phyloP scores from a whole-genome alignment of 78 protist species.

The Dictyostelium purpureum region DNA sequence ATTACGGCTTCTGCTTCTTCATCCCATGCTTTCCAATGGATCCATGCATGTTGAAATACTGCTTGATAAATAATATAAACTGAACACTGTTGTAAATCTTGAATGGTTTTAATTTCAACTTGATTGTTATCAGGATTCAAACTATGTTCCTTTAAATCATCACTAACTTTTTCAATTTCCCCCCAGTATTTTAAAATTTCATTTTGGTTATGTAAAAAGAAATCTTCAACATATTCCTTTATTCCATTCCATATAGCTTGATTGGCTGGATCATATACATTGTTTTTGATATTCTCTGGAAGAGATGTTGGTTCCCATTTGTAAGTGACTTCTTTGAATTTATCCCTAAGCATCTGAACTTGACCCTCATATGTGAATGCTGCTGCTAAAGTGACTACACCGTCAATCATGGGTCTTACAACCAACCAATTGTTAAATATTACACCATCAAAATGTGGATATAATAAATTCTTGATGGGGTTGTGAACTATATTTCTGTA shows the following conservation, averaged over 20 bases:
- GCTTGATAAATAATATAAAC: constrained; percentile 30
- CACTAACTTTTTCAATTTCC: constrained; percentile 18
- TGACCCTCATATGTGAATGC: constrained; percentile 57
- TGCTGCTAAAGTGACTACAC: constrained; percentile 44
- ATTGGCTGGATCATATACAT: constrained; percentile 8
- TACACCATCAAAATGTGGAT: constrained; percentile 61
- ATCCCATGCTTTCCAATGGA: constrained; percentile 63
- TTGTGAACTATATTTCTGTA: constrained; percentile 31
- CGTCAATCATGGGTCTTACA: constrained; percentile 47
- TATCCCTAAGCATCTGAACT: constrained; percentile 4
- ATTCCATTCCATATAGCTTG: constrained; percentile 14
- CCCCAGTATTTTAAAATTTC: neutral
- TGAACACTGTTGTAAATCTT: constrained; percentile 9
- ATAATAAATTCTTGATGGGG: constrained; percentile 8
- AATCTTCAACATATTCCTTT: constrained; percentile 46
- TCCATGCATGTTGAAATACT: constrained; percentile 40
- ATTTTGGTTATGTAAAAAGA: neutral
- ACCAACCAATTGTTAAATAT: constrained; percentile 61
- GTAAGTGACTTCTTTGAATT: constrained; percentile 2
- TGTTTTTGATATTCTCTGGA: neutral
- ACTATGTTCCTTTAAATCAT: constrained; percentile 2
- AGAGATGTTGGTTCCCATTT: neutral
- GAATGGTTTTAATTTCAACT: neutral
- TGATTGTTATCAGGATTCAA: constrained; percentile 4
- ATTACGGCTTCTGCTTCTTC: constrained; percentile 38